Evolutionary conservation across 495 filamentous ascomycete genomes (phyloP), one percentile per base, ranked within the genome.

Genomic region (Hypoxylon cercidicola): DNA sequence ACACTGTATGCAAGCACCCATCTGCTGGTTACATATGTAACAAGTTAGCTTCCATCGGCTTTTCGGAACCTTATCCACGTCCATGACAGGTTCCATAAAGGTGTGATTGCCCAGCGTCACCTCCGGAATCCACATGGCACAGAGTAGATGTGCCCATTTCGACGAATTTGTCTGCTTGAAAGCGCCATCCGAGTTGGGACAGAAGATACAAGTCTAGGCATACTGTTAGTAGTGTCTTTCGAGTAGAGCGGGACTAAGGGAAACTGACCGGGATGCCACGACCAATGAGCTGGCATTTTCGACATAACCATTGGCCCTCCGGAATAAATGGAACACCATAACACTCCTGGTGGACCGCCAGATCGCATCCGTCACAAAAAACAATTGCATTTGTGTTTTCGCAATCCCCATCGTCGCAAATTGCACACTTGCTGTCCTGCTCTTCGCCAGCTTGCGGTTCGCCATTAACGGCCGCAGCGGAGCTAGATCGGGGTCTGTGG

Each of bases 351-450:
- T 99, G 95, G 37, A 99, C 95, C 4, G 95, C 95, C 19, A 98
- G 81, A 78, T 99, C 95, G 76, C 95, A 98, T 8, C 95, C 96
- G 72, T 99, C 95, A 68, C 95, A 99, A 77, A 99, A 99, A 19
- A 99, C 96, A 70, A 99, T 99, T 6, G 95, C 96, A 75, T 99
- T 99, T n/a, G 93, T 93, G 73, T 98, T 99, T 78, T 98, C 95
- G 69, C 96, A 98, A 70, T 99, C 95, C 25, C 95, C 96, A 72
- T 98, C 95, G 72, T 98, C 95, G 66, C 95, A 99, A 47, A 99
- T 96, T 28, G 91, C 94, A 70, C 95, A 99, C 74, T 97, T 98
- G 73, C 88, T 96, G 68, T 98, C 95, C 70, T 97, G 94, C 71
- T 98, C 95, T 74, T 97, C 95, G 20, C 93, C 93, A 3, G 86